Evolutionary conservation across 805 yeast species (phyloP).

Genomic region (Barnettozyma californica): DNA sequence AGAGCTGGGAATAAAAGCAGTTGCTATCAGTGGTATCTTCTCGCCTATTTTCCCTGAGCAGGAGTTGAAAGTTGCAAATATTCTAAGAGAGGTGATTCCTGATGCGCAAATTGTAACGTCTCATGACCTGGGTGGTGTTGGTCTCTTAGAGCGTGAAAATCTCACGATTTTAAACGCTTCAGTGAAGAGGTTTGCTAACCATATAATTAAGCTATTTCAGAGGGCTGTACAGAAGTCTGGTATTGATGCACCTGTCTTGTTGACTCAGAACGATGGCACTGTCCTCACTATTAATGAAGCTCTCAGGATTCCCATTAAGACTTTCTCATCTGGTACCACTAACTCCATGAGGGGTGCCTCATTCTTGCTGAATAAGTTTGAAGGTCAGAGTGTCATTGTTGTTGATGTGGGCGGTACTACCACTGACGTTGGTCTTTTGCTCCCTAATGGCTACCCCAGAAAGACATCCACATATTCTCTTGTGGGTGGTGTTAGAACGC

Average conservation of each 20-base stretch:
- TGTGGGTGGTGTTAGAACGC: conserved; percentile 45
- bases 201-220: conserved; percentile 35
- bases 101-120: conserved; percentile 34
- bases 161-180: conserved; percentile 43
- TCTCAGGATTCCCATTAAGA: conserved; percentile 36
- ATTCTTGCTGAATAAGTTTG: conserved; percentile 27
- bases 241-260: conserved; percentile 27
- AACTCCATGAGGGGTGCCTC: conserved; percentile 47
- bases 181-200: conserved; percentile 36
- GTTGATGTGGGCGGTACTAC: conserved; percentile 49
- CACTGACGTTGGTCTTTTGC: conserved; percentile 41
- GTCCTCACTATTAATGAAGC: conserved; percentile 39
- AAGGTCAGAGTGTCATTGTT: conserved; percentile 31
- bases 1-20: conserved; percentile 28
- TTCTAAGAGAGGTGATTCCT: conserved; percentile 32
- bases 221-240: conserved; percentile 34
- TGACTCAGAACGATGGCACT: conserved; percentile 47
- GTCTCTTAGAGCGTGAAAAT: conserved; percentile 42
- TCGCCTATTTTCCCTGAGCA: conserved; percentile 35
- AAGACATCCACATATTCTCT: conserved; percentile 39
- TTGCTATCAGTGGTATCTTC: conserved; percentile 39
- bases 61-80: conserved; percentile 30
- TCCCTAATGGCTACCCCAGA: conserved; percentile 43
- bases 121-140: conserved; percentile 38
- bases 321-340: conserved; percentile 47